phyloP scores from a whole-genome alignment of 345 rosid species.

The Rhodamnia rubescens region DNA sequence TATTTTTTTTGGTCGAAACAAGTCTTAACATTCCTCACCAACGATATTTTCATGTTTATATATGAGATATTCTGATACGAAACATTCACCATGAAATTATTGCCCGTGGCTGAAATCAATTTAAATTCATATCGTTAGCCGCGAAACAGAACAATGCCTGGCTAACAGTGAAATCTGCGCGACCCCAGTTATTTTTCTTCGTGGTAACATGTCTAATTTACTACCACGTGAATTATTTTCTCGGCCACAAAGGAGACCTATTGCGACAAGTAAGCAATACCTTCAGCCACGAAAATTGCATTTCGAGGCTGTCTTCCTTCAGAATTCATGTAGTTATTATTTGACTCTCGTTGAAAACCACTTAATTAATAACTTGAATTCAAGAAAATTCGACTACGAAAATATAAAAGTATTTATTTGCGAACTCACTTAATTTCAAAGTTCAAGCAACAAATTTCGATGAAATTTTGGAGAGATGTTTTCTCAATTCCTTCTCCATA shows the following conservation, averaged over 20 bases:
- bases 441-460: not conserved
- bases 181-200: not conserved
- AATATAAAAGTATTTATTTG: not conserved
- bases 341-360: not conserved
- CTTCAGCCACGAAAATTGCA: not conserved
- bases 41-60: too few species aligned
- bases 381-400: not conserved
- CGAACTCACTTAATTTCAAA: not conserved
- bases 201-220: not conserved
- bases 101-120: not conserved
- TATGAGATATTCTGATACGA: not conserved
- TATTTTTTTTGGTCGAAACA: too few species aligned
- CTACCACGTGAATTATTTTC: not conserved
- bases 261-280: not conserved
- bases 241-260: not conserved
- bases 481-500: not conserved
- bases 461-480: not conserved
- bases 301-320: not conserved
- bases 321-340: not conserved
- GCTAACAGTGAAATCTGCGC: not conserved
- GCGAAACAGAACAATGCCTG: not conserved
- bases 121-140: not conserved
- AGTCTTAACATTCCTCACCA: not conserved
- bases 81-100: not conserved
- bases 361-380: not conserved